Evolutionary conservation across 73 alveolate genomes (phyloP), one percentile per base, ranked within the genome.

Genomic region (Paramecium sexaurelia): DNA sequence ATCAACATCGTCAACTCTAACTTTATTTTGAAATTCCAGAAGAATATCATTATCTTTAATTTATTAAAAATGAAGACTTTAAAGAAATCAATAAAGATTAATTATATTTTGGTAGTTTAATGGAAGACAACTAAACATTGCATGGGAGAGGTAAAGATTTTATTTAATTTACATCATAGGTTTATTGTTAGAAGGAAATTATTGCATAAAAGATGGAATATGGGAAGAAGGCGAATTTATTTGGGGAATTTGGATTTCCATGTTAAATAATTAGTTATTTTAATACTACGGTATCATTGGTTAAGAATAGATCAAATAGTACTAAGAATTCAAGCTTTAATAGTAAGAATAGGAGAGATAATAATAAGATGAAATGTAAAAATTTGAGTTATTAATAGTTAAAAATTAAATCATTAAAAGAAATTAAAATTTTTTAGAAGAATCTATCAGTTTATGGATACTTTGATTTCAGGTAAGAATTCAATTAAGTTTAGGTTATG

Each of bases 151-250:
- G 75, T 56, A 56, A n/a, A n/a, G n/a, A 41, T 41, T 41, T 41
- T 56, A 19, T 3, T 56, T 0, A 3, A 9, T 56, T 13, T 56
- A 1, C 11, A 45, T 45, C 3, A 45, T 45, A 56, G 75, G 75
- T 1, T 17, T 56, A 6, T 22, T 24, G 9, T 56, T 56, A 17
- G 75, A 56, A 56, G 75, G 75, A 19, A 56, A 56, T 22, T 24
- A 24, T 56, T 22, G 19, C 2, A 27, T 56, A 22, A 56, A 56
- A 56, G 75, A 56, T 56, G 75, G 75, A 56, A 56, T 56, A 5
- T 56, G 75, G 75, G 75, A 56, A 0, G 75, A 56, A 10, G 75
- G 75, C 10, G 75, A 56, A 56, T 56, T 56, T 19, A 56, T 56
- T 0, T 56, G 75, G 75, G 75, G 75, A 20, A 27, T 56, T 13